Percentiles rank a stretch among this genome's conserved stretches.
Conservation (phyloP, 495 filamentous ascomycete species). For the Platismatia glauca region DNA sequence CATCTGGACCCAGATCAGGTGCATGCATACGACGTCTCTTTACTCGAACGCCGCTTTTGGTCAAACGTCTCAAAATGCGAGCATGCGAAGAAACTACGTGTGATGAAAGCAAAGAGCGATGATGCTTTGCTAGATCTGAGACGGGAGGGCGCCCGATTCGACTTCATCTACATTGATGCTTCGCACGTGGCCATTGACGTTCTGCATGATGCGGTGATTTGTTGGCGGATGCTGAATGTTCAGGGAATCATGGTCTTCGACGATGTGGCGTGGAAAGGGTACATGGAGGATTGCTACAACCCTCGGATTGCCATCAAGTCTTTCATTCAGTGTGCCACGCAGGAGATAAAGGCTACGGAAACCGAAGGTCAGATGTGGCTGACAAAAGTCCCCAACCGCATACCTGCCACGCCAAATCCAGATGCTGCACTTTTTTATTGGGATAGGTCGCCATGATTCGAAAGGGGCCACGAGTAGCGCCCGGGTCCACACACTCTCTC, state of each 20-base stretch:
- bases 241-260: constrained; percentile 15
- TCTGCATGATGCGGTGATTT: constrained; percentile 15
- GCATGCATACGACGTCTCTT: constrained; percentile 4
- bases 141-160: not conserved
- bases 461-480: no score
- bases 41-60: constrained; percentile 14
- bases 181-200: constrained; percentile 19
- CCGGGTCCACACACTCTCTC: no score
- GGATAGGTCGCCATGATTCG: no score
- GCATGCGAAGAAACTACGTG: constrained; percentile 9
- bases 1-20: not conserved
- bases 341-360: constrained; percentile 2
- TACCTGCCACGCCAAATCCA: constrained; percentile 10
- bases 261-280: constrained; percentile 15
- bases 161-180: constrained; percentile 20
- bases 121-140: constrained; percentile 14
- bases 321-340: constrained; percentile 10
- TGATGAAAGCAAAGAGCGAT: constrained; percentile 20
- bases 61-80: constrained; percentile 13
- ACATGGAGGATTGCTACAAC: constrained; percentile 17
- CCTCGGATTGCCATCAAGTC: constrained; percentile 15
- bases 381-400: constrained; percentile 10
- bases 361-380: constrained; percentile 16
- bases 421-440: constrained; percentile 16
- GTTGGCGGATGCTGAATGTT: constrained; percentile 16